Percentiles rank a stretch among this genome's conserved stretches.
Conservation (phyloP, 1,284 basidiomycete genomes). For the Rhodotorula sp. region DNA sequence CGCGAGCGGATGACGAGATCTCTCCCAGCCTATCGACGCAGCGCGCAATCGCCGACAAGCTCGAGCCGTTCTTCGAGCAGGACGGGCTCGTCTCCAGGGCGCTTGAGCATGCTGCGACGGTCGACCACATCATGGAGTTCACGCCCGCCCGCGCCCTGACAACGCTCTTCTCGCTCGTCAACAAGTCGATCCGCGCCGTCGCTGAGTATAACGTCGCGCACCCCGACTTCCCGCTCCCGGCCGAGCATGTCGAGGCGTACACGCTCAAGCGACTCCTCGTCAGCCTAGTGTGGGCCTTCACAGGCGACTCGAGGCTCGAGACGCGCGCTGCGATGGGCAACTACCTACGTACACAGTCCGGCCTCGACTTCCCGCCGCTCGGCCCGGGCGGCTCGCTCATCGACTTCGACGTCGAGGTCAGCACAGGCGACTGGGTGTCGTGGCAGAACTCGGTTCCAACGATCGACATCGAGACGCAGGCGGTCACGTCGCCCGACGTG, state of each 20-base stretch:
- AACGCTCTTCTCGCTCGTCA: constrained; percentile 94
- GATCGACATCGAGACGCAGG: constrained; percentile 95
- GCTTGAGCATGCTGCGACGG: constrained; percentile 73
- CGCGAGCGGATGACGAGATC: constrained; percentile 53
- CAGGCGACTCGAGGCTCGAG: constrained; percentile 90
- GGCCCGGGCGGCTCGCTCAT: constrained; percentile 78
- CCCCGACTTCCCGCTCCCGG: constrained; percentile 85
- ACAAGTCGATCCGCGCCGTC: constrained; percentile 91
- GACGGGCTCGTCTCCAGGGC: constrained; percentile 80
- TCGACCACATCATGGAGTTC: constrained; percentile 99
- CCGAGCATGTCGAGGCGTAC: constrained; percentile 85
- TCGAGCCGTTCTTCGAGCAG: constrained; percentile 78
- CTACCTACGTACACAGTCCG: constrained; percentile 79
- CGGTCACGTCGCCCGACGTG: constrained; percentile 91
- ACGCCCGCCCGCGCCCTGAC: constrained; percentile 86
- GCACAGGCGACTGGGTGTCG: constrained; percentile 80
- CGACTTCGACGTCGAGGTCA: constrained; percentile 91
- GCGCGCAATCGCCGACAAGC: constrained; percentile 71
- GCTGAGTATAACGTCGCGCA: constrained; percentile 95
- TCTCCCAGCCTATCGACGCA: constrained; percentile 72
- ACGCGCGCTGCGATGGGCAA: constrained; percentile 87
- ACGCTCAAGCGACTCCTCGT: constrained; percentile 87
- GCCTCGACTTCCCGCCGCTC: constrained; percentile 78
- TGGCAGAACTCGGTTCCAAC: constrained; percentile 92
- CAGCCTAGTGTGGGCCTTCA: constrained; percentile 96